Base-by-base conservation (phyloP, 2,329 filamentous ascomycete species). In the Fusarium keratoplasticum region DNA sequence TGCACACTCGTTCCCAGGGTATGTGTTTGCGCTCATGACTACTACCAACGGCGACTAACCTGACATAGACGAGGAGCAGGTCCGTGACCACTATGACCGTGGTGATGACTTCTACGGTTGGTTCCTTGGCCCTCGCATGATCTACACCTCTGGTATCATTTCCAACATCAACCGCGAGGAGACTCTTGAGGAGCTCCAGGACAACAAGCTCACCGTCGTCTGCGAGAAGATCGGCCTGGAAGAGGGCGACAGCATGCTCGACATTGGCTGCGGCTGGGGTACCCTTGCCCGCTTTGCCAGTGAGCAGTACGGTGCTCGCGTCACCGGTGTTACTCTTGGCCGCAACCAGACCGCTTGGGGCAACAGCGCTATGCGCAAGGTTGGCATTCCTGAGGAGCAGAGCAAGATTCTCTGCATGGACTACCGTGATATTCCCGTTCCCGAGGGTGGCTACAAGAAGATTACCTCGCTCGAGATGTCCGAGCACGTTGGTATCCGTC, bases 391-490 rank as follows among this genome's bases (percentile, higher is more conserved):
- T 61, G 95, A 98, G 84, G 90, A 93, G 78, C 96, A 99, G 87
- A 96, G 93, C 87, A 93, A 91, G 77, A 95, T 98, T 81, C 87
- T 98, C 73, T 98, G 96, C 89, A 94, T 95, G 90, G 96, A 98
- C 84, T 99, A 98, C 88, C 95, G 96, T 80, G 96, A 98, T 81
- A 95, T 96, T 76, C 94, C 95, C 31, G 89, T 94, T 22, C 92
- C 94, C 22, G 86, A 93, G 78, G 80, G 79, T 62, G 76, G 80
- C 64, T 98, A 96, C 88, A 91, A 97, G 85, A 97, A 98, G 87
- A 98, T 98, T 81, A 98, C 95, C 78, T 97, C 95, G 84, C 91
- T 98, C 64, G 96, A 99, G 85, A 98, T 98, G 96, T 95, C 95
- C 64, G 96, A 98, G 88, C 96, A 99, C 86, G 96, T 98, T 78